Conservation (phyloP, 306 rosid species). For the Acacia melanoxylon region DNA sequence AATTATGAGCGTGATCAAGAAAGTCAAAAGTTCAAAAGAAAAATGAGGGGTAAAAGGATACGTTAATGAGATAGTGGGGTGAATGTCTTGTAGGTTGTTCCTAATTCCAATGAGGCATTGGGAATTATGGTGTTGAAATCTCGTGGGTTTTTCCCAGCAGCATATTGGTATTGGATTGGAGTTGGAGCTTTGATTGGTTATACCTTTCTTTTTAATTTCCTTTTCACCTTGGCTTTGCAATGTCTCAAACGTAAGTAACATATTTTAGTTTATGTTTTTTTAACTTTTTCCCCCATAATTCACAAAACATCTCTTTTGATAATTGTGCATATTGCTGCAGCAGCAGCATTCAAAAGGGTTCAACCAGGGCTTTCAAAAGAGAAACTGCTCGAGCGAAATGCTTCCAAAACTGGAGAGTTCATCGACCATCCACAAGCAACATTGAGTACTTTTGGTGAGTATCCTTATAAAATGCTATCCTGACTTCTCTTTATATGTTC, state of each 20-base stretch:
- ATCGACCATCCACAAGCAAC: conserved; percentile 1
- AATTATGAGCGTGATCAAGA: not conserved
- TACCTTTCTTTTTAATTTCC: conserved; percentile 58
- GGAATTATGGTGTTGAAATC: conserved; percentile 69
- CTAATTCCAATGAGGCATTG: conserved; percentile 59
- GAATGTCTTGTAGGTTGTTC: conserved; percentile 49
- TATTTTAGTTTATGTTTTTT: not conserved
- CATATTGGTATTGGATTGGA: conserved; percentile 94
- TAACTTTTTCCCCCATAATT: not conserved
- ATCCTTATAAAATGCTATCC: conserved; percentile 3
- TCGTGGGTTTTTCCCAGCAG: conserved; percentile 71
- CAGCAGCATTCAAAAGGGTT: conserved; percentile 49
- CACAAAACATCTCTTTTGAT: not conserved
- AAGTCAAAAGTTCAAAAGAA: not conserved
- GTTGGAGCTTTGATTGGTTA: conserved; percentile 78
- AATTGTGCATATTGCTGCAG: conserved; percentile 12
- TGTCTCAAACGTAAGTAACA: conserved; percentile 68
- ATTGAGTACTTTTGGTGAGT: conserved; percentile 31
- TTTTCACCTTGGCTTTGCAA: conserved; percentile 62
- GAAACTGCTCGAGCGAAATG: conserved; percentile 59
- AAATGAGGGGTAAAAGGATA: not conserved
- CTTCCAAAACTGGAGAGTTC: conserved; percentile 41
- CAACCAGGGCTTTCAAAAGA: conserved; percentile 68
- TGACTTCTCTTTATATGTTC: conserved; percentile 21
- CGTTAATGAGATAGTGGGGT: not conserved